Percentiles rank a stretch among this genome's conserved stretches.
These are phyloP conservation scores for Thelephora aurantiotincta DNA, from an alignment of 768 basidiomycete genomes.

Conservation along the genomic window DNA sequence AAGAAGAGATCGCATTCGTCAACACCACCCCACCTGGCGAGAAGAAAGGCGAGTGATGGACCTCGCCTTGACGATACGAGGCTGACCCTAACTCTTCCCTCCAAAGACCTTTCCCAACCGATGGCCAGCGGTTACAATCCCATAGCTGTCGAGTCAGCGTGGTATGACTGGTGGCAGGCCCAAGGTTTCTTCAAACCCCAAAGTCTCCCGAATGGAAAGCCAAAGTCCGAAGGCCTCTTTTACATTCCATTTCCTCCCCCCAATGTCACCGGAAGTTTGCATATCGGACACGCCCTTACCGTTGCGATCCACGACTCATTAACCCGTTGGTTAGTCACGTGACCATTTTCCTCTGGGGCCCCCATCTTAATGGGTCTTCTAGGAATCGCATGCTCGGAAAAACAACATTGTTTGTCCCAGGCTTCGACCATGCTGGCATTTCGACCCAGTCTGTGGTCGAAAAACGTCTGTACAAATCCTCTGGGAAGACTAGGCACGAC, in stretches of 20 bases:
- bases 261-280: constrained; percentile 90
- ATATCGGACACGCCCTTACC: constrained; percentile 92
- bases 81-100: not conserved
- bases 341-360: not conserved
- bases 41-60: constrained; percentile 65
- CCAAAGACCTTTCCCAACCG: constrained; percentile 64
- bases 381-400: constrained; percentile 96
- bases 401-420: constrained; percentile 81
- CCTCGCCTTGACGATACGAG: not conserved
- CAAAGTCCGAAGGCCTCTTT: constrained; percentile 55
- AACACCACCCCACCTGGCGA: constrained; percentile 83
- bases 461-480: constrained; percentile 73
- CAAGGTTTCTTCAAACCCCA: constrained; percentile 85
- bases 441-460: constrained; percentile 98
- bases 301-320: constrained; percentile 83
- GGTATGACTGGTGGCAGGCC: constrained; percentile 97
- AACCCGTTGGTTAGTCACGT: constrained; percentile 60
- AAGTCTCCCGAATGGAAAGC: constrained; percentile 37
- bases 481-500: constrained; percentile 79
- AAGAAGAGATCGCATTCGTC: constrained; percentile 62
- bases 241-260: constrained; percentile 88
- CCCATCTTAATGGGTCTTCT: not conserved
- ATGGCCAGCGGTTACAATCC: constrained; percentile 96
- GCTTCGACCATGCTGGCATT: constrained; percentile 97
- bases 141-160: constrained; percentile 83